Conservation (phyloP, 805 yeast species). For the Yarrowia bubula region DNA sequence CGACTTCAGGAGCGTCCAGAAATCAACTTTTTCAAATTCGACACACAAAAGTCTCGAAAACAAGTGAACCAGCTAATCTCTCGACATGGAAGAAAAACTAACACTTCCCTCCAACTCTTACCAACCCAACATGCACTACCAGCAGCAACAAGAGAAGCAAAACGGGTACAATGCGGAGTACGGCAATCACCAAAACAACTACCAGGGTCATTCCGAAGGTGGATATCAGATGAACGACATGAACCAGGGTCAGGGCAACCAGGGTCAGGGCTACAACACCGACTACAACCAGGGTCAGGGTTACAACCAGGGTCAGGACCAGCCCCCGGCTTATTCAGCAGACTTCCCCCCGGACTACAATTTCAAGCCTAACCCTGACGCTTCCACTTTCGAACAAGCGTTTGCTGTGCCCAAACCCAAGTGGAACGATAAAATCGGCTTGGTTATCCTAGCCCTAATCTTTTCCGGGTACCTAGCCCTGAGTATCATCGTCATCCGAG, state of each 20-base stretch:
- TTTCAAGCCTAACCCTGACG: slow-evolving; percentile 36
- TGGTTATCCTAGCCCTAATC: slow-evolving; percentile 42
- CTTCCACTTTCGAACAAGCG: slow-evolving; percentile 58
- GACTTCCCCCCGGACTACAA: slow-evolving; percentile 3
- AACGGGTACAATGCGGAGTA: slow-evolving; percentile 27
- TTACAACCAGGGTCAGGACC: background rate
- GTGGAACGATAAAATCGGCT: slow-evolving; percentile 64
- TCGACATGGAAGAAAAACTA: slow-evolving; percentile 3
- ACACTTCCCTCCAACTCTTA: slow-evolving; percentile 28
- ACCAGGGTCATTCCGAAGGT: background rate
- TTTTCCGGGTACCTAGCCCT: slow-evolving; percentile 68
- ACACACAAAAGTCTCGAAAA: no score
- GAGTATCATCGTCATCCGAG: slow-evolving; percentile 64
- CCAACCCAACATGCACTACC: slow-evolving; percentile 26
- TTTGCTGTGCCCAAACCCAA: slow-evolving; percentile 65
- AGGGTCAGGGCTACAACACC: background rate
- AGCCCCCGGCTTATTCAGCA: background rate
- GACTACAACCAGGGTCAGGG: background rate
- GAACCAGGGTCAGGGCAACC: background rate
- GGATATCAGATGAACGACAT: slow-evolving; percentile 2
- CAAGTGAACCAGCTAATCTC: no score
- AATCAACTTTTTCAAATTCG: no score
- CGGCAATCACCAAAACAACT: background rate
- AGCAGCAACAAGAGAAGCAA: slow-evolving; percentile 30
- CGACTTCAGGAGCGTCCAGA: no score